phyloP scores from a whole-genome alignment of 1,284 basidiomycete genomes.

The Sutorius eximius region DNA sequence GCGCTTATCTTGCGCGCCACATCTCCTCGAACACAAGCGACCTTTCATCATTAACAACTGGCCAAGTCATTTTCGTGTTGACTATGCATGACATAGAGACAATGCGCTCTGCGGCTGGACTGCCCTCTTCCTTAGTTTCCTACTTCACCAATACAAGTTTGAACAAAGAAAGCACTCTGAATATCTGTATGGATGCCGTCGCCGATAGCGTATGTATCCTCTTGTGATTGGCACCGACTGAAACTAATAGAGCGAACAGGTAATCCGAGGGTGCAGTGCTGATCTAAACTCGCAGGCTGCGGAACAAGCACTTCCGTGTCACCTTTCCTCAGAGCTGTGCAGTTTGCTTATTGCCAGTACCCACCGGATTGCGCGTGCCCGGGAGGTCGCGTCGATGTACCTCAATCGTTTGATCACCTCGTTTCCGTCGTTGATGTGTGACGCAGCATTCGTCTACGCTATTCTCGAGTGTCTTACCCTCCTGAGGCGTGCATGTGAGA shows the following conservation, averaged over 20 bases:
- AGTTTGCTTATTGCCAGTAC: constrained; percentile 78
- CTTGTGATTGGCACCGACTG: not conserved
- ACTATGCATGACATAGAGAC: constrained; percentile 90
- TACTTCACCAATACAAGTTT: constrained; percentile 92
- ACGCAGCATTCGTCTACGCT: constrained; percentile 82
- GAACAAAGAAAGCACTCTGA: constrained; percentile 68
- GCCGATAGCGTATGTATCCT: constrained; percentile 69
- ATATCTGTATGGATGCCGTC: constrained; percentile 80
- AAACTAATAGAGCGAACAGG: constrained; percentile 41
- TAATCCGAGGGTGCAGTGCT: constrained; percentile 71
- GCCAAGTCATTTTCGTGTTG: constrained; percentile 86
- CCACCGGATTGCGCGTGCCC: constrained; percentile 79
- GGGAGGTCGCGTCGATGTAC: constrained; percentile 82
- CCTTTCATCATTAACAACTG: constrained; percentile 74
- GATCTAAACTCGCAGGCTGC: constrained; percentile 74
- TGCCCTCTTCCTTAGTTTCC: constrained; percentile 80
- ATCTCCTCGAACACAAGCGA: constrained; percentile 74
- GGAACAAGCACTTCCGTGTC: constrained; percentile 76
- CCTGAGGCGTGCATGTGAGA: constrained; percentile 85
- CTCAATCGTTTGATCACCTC: constrained; percentile 86
- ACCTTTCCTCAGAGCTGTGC: constrained; percentile 75
- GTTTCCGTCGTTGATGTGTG: constrained; percentile 94
- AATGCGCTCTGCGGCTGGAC: constrained; percentile 79
- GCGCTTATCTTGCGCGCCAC: constrained; percentile 60
- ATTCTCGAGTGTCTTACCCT: constrained; percentile 92